Base-by-base conservation (phyloP, 495 filamentous ascomycete species). In the Neurospora sp. region DNA sequence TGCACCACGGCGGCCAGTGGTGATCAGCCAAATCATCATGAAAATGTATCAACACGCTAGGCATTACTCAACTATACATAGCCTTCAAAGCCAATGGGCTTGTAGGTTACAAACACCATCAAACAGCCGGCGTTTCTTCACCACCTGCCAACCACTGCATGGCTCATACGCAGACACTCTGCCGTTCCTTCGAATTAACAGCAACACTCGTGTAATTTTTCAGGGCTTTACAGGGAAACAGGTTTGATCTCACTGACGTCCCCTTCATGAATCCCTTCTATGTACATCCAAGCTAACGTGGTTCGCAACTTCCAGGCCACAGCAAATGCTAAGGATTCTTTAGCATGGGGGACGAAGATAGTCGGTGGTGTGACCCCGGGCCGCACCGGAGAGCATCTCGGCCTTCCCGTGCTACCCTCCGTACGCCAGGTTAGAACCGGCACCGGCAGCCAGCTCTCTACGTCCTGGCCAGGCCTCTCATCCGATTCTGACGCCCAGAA, bases 261-360 rank as follows among this genome's bases (percentile, higher is more conserved):
- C 37, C 37, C 69, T 20, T 71, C 75, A 83, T 81, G 82, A 72
- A 82, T 73, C 4, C 11, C n/a, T 16, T 59, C 12, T 70, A 48
- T 73, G 74, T 39, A 76, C 39, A 14, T 35, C 74, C 91, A 39
- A 39, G 38, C 62, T 42, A 37, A 72, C 70, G 16, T 69, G 11
- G n/a, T 7, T 27, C 23, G 48, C 5, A 27, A 11, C 23, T 35
- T 23, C 31, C 48, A 79, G 78, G 93, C 94, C 9, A 97, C 94
- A 7, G 88, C 89, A 71, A 94, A 97, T 82, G 94, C 92, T 16
- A 88, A 90, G 77, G 91, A 96, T 75, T 94, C 92, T 12, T 79
- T 97, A 70, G 90, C 88, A 77, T 97, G 92, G 88, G 94, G 94
- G 5, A 97, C 94, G 42, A 91, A 92, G 35, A 93, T 97, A 71